These are phyloP conservation scores for Fusarium liriodendri DNA, from an alignment of 2,329 filamentous ascomycete genomes.

Conservation along the genomic window DNA sequence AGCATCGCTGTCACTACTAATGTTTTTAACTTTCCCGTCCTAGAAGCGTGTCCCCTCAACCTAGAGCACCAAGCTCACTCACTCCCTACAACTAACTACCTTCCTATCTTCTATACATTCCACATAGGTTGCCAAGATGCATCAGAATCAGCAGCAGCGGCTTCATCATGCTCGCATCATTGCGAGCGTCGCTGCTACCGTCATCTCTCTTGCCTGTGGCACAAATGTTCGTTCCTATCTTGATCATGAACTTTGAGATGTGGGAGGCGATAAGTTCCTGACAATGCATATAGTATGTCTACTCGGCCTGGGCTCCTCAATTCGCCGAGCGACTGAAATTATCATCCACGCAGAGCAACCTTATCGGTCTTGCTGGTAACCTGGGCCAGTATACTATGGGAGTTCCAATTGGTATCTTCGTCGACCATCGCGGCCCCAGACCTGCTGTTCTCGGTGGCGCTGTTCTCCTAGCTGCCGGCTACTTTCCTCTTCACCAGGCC, in stretches of 20 bases:
- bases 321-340: constrained; percentile 89
- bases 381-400: constrained; percentile 94
- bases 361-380: constrained; percentile 88
- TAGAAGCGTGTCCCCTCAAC: constrained; percentile 13
- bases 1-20: constrained; percentile 28
- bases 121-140: constrained; percentile 32
- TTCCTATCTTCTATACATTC: neutral
- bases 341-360: constrained; percentile 91
- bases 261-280: constrained; percentile 3
- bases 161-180: constrained; percentile 76
- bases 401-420: constrained; percentile 87
- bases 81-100: neutral
- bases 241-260: neutral
- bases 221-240: constrained; percentile 76
- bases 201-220: constrained; percentile 88
- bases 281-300: constrained; percentile 79
- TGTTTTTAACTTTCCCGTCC: constrained; percentile 26
- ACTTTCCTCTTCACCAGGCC: constrained; percentile 85
- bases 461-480: constrained; percentile 79
- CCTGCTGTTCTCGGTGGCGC: constrained; percentile 82
- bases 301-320: constrained; percentile 97
- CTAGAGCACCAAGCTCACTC: constrained; percentile 1
- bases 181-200: constrained; percentile 86
- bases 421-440: constrained; percentile 84
- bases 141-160: constrained; percentile 45